Evolutionary conservation across 257 asterid species (phyloP), one percentile per base, ranked within the genome.

Genomic region (Solanum chilense): DNA sequence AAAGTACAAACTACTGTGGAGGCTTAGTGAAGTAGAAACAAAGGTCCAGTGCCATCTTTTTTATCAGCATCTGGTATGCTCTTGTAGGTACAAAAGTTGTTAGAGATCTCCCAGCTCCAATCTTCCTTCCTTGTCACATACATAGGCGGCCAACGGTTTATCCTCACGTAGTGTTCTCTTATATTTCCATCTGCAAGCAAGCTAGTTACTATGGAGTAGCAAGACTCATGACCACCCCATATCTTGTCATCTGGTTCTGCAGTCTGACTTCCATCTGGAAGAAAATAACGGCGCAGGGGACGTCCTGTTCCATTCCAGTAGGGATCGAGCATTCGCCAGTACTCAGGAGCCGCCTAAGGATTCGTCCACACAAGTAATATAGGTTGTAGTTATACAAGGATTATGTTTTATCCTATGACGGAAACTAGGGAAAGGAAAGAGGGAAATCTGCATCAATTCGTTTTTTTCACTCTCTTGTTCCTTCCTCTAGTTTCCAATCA

Each of bases 171-270:
- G 88, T 96, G 98, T 41, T 91, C 91, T 62, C 99, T 89, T 20
- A 96, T 92, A 87, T 90, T 90, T 75, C 96, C 95, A 52, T 90
- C 91, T 13, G 88, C 89, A 33, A 94, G 86, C 52, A 94, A 76
- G 33, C 99, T 93, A 0, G 99, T 96, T 29, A 96, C 97, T 12
- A 92, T 85, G 62, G 94, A 92, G 92, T 90, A 95, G 45, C 97
- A 93, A 9, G 96, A 92, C 84, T 96, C 98, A 20, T 96, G 99
- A 58, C 99, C 99, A 5, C 98, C 99, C 99, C 98, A 96, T 39
- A 93, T 95, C 85, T 29, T 45, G 91, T 96, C 99, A 42, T 84
- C 92, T 9, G 90, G 84, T 75, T 92, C 99, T 0, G 96, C 97
- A 4, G 93, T 91, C 80, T 94, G 89, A 93, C 95, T 96, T 49